Evolutionary conservation across 106 monocot genomes (phyloP).

Genomic region (Phalaenopsis aphrodite): DNA sequence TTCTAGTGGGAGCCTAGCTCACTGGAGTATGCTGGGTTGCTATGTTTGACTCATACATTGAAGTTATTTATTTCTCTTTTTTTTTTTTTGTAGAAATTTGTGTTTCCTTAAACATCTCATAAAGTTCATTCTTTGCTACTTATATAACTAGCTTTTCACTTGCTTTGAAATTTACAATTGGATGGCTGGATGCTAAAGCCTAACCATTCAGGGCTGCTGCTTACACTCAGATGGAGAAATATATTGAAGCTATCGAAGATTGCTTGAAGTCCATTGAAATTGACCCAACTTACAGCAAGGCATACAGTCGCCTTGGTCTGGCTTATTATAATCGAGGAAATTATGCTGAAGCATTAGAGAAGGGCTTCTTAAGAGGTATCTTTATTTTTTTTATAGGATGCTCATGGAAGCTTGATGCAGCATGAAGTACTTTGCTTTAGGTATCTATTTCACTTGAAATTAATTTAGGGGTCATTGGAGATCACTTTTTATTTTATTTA

Average conservation of each 20-base stretch:
- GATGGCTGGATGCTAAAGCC: not conserved
- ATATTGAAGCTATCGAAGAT: conserved; percentile 64
- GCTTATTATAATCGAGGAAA: conserved; percentile 68
- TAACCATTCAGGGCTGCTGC: conserved; percentile 76
- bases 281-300: conserved; percentile 76
- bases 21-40: not conserved
- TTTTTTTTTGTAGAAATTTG: not conserved
- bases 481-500: not conserved
- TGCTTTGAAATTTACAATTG: not conserved
- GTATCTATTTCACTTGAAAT: not conserved
- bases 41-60: not conserved
- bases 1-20: not conserved
- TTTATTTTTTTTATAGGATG: not conserved
- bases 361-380: conserved; percentile 41
- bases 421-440: not conserved
- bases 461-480: too few relatives aligned
- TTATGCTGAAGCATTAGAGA: conserved; percentile 48
- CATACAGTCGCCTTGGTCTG: conserved; percentile 69
- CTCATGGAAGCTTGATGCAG: not conserved
- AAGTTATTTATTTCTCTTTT: not conserved
- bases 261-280: conserved; percentile 76
- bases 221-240: conserved; percentile 50
- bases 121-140: not conserved
- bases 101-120: not conserved
- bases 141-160: not conserved